Conservation (phyloP, 192 early-diverging fungal species). For the Martensiomyces pterosporus region DNA sequence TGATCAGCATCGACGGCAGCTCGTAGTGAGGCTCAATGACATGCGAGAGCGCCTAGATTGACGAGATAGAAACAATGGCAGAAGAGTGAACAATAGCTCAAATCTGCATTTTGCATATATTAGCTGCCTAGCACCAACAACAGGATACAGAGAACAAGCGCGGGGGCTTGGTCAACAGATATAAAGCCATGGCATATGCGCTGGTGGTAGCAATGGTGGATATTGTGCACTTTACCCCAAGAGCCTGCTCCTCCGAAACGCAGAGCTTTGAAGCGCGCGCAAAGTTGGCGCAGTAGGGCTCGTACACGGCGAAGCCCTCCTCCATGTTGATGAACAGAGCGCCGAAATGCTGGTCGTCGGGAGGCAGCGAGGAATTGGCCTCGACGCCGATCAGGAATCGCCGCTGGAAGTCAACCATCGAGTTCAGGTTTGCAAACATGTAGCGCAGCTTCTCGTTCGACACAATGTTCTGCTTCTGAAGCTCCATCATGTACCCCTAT, state of each 20-base stretch:
- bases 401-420: constrained; percentile 93
- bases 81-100: too few species aligned
- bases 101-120: too few species aligned
- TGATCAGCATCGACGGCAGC: constrained; percentile 90
- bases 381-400: constrained; percentile 91
- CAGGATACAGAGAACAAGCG: too few species aligned
- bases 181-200: too few species aligned
- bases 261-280: constrained; percentile 68
- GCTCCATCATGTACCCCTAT: constrained; percentile 68
- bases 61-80: constrained; percentile 2
- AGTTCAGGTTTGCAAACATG: constrained; percentile 91
- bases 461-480: constrained; percentile 67
- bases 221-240: constrained; percentile 55
- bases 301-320: constrained; percentile 79
- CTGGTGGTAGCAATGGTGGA: too few species aligned
- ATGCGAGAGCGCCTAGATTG: constrained; percentile 56
- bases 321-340: constrained; percentile 78
- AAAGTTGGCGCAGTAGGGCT: constrained; percentile 93
- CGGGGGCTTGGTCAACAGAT: too few species aligned
- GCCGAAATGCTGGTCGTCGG: constrained; percentile 86
- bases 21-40: constrained; percentile 82
- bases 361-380: constrained; percentile 61
- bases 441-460: constrained; percentile 72
- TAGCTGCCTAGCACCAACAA: too few species aligned
- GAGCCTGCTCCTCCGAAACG: constrained; percentile 57